Conservation (phyloP, 768 basidiomycete genomes). For the Leucosporidium scottii region DNA sequence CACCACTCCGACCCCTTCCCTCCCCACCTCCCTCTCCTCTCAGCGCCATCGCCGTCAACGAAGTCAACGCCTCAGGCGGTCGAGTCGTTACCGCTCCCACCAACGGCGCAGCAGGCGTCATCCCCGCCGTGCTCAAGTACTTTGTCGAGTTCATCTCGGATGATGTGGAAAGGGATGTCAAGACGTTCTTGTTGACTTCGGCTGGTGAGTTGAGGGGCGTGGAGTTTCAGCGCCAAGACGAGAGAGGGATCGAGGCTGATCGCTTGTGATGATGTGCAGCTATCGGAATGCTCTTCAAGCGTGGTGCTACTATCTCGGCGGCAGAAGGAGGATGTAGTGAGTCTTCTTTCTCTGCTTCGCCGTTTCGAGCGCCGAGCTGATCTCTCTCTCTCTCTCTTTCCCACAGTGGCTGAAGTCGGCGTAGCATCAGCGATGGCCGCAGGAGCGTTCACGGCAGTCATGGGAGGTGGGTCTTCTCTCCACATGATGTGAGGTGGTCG, state of each 20-base stretch:
- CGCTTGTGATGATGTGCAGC: no score
- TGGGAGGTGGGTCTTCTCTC: constrained; percentile 53
- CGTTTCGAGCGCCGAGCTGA: not conserved
- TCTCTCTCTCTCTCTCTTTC: no score
- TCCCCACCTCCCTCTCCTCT: not conserved
- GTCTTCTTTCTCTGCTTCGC: not conserved
- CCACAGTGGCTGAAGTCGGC: constrained; percentile 75
- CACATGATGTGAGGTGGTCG: no score
- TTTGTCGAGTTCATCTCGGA: constrained; percentile 69
- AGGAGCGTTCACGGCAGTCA: constrained; percentile 86
- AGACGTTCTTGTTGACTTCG: constrained; percentile 84
- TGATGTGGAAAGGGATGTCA: constrained; percentile 76
- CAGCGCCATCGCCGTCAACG: constrained; percentile 62
- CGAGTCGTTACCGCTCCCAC: constrained; percentile 80
- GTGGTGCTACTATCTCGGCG: constrained; percentile 92
- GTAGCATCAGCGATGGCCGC: constrained; percentile 96
- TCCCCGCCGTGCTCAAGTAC: constrained; percentile 64
- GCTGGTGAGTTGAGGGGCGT: constrained; percentile 47
- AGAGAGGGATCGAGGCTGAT: not conserved
- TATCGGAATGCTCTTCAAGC: constrained; percentile 90
- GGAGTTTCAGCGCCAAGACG: not conserved
- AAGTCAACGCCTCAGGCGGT: constrained; percentile 86
- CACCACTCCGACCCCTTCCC: constrained; percentile 47
- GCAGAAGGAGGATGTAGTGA: constrained; percentile 69
- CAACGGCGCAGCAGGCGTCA: constrained; percentile 74